Conservation (phyloP, 2,329 filamentous ascomycete species). For the Leptodontidium sp. region DNA sequence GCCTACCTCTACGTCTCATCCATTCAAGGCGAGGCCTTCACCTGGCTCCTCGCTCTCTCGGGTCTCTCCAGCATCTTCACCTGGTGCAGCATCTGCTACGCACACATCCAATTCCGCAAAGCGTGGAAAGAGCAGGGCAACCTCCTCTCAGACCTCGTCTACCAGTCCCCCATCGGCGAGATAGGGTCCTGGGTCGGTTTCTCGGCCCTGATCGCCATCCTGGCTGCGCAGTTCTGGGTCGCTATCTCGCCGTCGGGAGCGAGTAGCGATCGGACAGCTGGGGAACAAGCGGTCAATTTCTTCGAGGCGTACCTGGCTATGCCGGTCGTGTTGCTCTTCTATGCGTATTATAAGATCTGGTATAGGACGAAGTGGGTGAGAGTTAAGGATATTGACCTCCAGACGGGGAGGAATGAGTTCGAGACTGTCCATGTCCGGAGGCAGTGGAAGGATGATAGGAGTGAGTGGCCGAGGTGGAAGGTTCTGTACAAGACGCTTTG, state of each 20-base stretch:
- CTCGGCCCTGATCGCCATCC: constrained; percentile 56
- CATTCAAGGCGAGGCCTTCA: constrained; percentile 66
- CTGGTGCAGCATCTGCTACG: constrained; percentile 83
- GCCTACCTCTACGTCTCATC: constrained; percentile 76
- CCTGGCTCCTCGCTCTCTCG: constrained; percentile 81
- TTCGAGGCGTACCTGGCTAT: constrained; percentile 77
- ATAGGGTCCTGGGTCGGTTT: constrained; percentile 70
- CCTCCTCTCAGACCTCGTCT: constrained; percentile 68
- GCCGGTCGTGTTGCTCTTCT: constrained; percentile 73
- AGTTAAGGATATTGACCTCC: constrained; percentile 80
- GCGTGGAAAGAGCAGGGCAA: constrained; percentile 74
- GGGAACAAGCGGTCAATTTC: constrained; percentile 67
- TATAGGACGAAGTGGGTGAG: constrained; percentile 74
- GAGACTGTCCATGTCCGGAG: constrained; percentile 79
- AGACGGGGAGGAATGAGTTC: constrained; percentile 84
- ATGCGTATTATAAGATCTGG: constrained; percentile 79
- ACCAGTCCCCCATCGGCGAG: constrained; percentile 65
- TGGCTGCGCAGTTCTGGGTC: constrained; percentile 73
- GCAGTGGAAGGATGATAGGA: constrained; percentile 79
- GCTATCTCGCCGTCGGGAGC: constrained; percentile 76
- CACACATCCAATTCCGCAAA: constrained; percentile 88
- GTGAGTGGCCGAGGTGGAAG: constrained; percentile 79
- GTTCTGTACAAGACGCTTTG: constrained; percentile 77
- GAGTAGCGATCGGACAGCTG: constrained; percentile 50
- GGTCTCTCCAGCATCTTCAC: constrained; percentile 79